Evolutionary conservation across 352 stramenopile genomes (phyloP), one percentile per base, ranked within the genome.

Genomic region (Pythium oligandrum): DNA sequence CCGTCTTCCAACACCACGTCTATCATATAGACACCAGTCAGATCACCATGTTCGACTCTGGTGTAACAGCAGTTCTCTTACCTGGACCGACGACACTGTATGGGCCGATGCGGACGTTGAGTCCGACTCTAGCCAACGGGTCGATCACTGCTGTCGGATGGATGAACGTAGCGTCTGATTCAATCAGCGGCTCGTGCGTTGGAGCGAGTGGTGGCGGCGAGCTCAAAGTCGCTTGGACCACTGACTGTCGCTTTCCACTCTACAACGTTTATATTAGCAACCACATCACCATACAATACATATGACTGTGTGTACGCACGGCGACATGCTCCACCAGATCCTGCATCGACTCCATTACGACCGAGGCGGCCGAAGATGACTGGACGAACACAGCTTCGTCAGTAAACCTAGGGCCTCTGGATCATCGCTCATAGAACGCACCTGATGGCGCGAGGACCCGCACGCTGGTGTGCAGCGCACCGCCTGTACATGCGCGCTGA

Each of bases 91-190:
- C 54, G 47, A 90, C 53, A 38, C 73, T 88, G 60, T 88, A 93
- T 1, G 83, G 80, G 0, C 83, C 83, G 12, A 93, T 63, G 12
- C 78, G 73, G 10, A 90, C 83, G 39, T 77, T 74, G 6, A 59
- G 61, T 3, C 78, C 81, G 8, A 93, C 57, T 7, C 62, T 56
- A 0, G 83, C 74, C 40, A 75, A 70, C 34, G 76, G 73, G 52
- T 93, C 78, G 9, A 93, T 76, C 37, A 93, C 62, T 12, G 83
- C 80, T 2, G 77, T 93, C 38, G 69, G 66, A 43, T 93, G 80
- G 36, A 91, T 66, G 40, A 61, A 61, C 10, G 63, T 51, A 35
- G 53, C 40, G 33, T 53, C 33, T n/a, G 17, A 26, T 26, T 26
- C 17, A 26, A 26, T 26, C 17, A 26, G 17, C 17, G 17, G 17